These are phyloP conservation scores for Sanghuangporus weigelae DNA, from an alignment of 1,284 basidiomycete species.

Conservation along the genomic window DNA sequence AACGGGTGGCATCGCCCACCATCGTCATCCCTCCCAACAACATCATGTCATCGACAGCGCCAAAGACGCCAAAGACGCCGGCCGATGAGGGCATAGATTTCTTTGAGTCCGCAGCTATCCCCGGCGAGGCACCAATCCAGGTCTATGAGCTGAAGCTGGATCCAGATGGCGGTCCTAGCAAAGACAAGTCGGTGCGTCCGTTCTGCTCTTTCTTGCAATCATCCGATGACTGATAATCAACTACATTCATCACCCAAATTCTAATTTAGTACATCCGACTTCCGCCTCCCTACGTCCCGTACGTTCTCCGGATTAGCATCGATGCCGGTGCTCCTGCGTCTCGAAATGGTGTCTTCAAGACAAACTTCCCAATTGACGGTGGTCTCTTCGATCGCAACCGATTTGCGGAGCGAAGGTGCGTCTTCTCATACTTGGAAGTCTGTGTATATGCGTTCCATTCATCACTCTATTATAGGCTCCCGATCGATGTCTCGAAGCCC, in stretches of 20 bases:
- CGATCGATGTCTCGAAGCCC: conserved; percentile 78
- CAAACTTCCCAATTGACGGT: conserved; percentile 92
- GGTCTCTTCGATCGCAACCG: conserved; percentile 75
- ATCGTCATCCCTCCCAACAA: conserved; percentile 25
- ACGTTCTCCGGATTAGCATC: conserved; percentile 84
- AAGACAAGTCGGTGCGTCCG: conserved; percentile 68
- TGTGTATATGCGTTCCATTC: conserved; percentile 6
- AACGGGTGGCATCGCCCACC: conserved; percentile 14
- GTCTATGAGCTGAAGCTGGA: conserved; percentile 86
- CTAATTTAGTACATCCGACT: conserved; percentile 81
- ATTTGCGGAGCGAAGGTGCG: conserved; percentile 77
- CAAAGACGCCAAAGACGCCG: conserved; percentile 73
- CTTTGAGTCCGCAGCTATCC: conserved; percentile 56
- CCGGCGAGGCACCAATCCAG: conserved; percentile 60
- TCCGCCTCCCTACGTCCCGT: conserved; percentile 84
- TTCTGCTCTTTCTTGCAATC: background rate
- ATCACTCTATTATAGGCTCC: conserved; percentile 46
- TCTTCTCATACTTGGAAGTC: conserved; percentile 7
- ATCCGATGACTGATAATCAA: background rate
- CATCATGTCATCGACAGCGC: conserved; percentile 23
- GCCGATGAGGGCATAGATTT: conserved; percentile 89
- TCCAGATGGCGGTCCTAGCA: conserved; percentile 83
- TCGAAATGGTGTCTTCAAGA: conserved; percentile 86
- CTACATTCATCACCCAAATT: background rate
- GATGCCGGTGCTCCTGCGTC: conserved; percentile 86